Evolutionary conservation across 2,329 filamentous ascomycete genomes (phyloP).

Genomic region (Amylocarpus encephaloides): DNA sequence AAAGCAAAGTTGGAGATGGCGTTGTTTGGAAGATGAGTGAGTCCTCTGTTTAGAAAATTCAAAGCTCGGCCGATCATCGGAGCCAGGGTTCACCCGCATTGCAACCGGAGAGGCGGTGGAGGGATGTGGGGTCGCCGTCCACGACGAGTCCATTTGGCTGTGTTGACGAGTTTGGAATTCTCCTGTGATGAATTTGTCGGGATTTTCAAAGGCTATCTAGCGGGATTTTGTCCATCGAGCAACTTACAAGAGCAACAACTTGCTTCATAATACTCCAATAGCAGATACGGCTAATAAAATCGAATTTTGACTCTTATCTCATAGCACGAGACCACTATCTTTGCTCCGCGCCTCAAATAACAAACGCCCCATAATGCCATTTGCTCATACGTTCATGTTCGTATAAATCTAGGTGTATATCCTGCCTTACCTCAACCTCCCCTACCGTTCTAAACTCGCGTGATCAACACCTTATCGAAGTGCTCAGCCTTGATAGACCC

Average conservation of each 20-base stretch:
- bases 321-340: conserved; percentile 21
- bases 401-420: conserved; percentile 20
- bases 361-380: conserved; percentile 27
- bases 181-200: not conserved
- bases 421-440: not conserved
- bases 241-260: too few species aligned
- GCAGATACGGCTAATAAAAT: not conserved
- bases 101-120: not conserved
- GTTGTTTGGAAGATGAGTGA: not conserved
- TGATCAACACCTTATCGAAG: conserved; percentile 73
- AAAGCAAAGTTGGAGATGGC: conserved; percentile 6
- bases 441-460: conserved; percentile 16
- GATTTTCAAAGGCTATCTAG: too few species aligned
- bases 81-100: not conserved
- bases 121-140: not conserved
- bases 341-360: conserved; percentile 17
- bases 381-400: conserved; percentile 15
- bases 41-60: conserved; percentile 10
- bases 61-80: conserved; percentile 12
- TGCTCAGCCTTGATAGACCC: conserved; percentile 63
- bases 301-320: conserved; percentile 7
- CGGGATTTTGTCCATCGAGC: too few species aligned
- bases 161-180: not conserved
- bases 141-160: too few species aligned
- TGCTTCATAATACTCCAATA: too few species aligned